Conservation (phyloP, 208 protist species). For the Crithidia brevicula region DNA sequence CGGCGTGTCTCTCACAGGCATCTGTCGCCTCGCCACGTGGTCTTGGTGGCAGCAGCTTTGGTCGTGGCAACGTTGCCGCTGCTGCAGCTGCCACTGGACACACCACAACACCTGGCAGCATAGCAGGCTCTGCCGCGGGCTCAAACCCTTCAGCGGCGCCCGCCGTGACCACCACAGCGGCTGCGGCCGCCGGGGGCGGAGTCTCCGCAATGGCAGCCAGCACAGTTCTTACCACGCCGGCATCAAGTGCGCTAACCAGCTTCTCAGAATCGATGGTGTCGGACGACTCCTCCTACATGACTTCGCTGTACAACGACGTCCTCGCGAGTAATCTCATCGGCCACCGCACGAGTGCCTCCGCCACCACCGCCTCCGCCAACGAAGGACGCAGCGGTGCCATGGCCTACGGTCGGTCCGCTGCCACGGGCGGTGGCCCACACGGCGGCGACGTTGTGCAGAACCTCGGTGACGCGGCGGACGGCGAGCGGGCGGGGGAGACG, state of each 20-base stretch:
- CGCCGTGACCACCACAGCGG: background rate
- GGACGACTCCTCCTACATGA: slow-evolving; percentile 82
- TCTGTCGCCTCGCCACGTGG: slow-evolving; percentile 15
- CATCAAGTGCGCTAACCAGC: slow-evolving; percentile 56
- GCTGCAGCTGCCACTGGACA: background rate
- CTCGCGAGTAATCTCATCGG: slow-evolving; percentile 74
- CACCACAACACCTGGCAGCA: slow-evolving; percentile 1
- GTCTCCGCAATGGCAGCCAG: background rate
- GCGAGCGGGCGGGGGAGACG: background rate
- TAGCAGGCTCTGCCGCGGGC: background rate
- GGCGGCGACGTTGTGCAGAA: background rate
- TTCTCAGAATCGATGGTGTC: slow-evolving; percentile 83
- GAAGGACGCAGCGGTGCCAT: background rate
- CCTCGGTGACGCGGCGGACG: background rate
- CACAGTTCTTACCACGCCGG: slow-evolving; percentile 19
- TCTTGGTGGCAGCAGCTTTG: background rate
- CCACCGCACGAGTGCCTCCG: slow-evolving; percentile 3
- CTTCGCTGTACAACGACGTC: slow-evolving; percentile 86
- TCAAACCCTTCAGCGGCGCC: background rate
- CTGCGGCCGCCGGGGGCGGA: background rate
- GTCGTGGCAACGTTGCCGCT: background rate
- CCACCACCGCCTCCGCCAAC: slow-evolving; percentile 3
- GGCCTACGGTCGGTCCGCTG: background rate
- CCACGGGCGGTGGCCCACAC: background rate
- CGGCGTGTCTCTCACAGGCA: slow-evolving; percentile 1